Evolutionary conservation across 2,329 filamentous ascomycete genomes (phyloP), one percentile per base, ranked within the genome.

Genomic region (Trichoderma polysporum): DNA sequence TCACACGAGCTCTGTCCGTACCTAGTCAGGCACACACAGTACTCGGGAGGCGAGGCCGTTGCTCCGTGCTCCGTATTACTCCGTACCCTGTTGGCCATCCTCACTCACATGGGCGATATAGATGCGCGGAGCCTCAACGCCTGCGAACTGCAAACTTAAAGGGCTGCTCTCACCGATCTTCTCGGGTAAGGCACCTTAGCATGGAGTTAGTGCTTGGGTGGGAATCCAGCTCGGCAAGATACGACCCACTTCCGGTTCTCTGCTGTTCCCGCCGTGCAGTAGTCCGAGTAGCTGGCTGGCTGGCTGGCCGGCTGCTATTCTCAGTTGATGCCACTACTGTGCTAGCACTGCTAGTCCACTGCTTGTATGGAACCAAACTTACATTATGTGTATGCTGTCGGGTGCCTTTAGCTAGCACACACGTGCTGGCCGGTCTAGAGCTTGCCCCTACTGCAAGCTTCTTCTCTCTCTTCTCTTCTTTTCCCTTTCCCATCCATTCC

Each of bases 121-220:
- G 49, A 27, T 31, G 49, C 25, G 49, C 49, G 27, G 49, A 52
- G 49, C 49, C 49, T 31, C 25, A 45, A 25, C 49, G 8, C 49
- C n/a, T 52, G 27, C 12, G 25, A 25, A 50, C 47, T 13, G 47
- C 47, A 50, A 49, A 27, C 8, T 19, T 6, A 56, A 33, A 19
- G 29, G 52, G 15, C 25, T 37, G 45, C 33, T 27, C 37, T 56
- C 35, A 64, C 50, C 60, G 60, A 64, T 64, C 50, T 27, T 29
- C 37, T 64, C 60, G 50, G 60, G 60, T 64, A 64, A 41, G 50
- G 60, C 50, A 64, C 50, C 60, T 54, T 64, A 56, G 50, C 47
- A 54, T 56, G 22, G 12, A 3, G 19, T 56, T 45, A 64, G 60
- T 56, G 60, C 37, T 63, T 17, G 41, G 19, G 41, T 19, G 41